phyloP scores from a whole-genome alignment of 2,329 filamentous ascomycete genomes.

The Alternaria novae-zelandiae region DNA sequence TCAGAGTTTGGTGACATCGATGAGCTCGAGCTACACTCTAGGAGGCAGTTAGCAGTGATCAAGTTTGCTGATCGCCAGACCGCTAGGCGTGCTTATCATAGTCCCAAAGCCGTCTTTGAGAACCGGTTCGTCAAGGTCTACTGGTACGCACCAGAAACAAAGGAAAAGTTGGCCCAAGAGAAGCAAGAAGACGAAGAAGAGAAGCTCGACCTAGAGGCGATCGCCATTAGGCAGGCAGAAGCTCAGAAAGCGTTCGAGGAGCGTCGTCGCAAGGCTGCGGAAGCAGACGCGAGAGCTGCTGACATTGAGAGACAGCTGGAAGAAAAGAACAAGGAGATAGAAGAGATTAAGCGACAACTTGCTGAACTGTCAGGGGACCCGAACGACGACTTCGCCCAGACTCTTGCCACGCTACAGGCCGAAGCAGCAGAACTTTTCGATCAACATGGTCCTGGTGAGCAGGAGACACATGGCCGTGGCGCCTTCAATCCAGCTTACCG shows the following conservation, averaged over 20 bases:
- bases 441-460: slow-evolving; percentile 53
- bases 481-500: slow-evolving; percentile 43
- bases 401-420: slow-evolving; percentile 33
- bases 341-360: slow-evolving; percentile 67
- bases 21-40: slow-evolving; percentile 69
- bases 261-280: slow-evolving; percentile 66
- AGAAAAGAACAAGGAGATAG: slow-evolving; percentile 69
- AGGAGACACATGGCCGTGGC: slow-evolving; percentile 22
- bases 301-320: slow-evolving; percentile 70
- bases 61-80: slow-evolving; percentile 70
- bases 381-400: slow-evolving; percentile 22
- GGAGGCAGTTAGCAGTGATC: slow-evolving; percentile 72
- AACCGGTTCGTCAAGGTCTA: slow-evolving; percentile 87
- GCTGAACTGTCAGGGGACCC: slow-evolving; percentile 53
- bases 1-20: slow-evolving; percentile 71
- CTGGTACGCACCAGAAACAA: slow-evolving; percentile 65
- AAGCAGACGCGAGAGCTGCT: slow-evolving; percentile 66
- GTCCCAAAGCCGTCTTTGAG: slow-evolving; percentile 81
- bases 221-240: slow-evolving; percentile 72
- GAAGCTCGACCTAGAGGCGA: slow-evolving; percentile 72
- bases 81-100: slow-evolving; percentile 74
- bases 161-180: slow-evolving; percentile 5
- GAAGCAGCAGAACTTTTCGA: slow-evolving; percentile 71
- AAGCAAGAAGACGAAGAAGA: slow-evolving; percentile 43
- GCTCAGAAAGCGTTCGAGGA: slow-evolving; percentile 73